Evolutionary conservation across 2,329 filamentous ascomycete species (phyloP).

Genomic region (Aspergillus spinulosporus): DNA sequence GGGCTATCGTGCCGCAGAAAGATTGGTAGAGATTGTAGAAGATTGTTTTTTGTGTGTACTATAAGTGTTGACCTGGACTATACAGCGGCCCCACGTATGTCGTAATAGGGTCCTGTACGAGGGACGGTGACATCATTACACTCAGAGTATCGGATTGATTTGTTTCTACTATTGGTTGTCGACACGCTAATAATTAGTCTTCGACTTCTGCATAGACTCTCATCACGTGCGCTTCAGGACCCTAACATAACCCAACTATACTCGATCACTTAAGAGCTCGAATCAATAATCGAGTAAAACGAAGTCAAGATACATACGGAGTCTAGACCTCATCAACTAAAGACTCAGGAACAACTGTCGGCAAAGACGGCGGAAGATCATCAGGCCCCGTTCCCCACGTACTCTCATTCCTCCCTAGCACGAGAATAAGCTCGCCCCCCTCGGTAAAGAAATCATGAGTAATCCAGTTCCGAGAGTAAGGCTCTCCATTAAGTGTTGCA

Average conservation of each 20-base stretch:
- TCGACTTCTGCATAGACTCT: too few species aligned
- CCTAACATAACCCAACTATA: background rate
- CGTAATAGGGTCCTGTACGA: too few species aligned
- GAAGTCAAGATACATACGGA: too few species aligned
- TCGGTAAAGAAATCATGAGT: slow-evolving; percentile 67
- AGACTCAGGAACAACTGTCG: background rate
- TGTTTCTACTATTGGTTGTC: too few species aligned
- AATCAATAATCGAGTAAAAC: background rate
- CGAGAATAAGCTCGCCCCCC: slow-evolving; percentile 64
- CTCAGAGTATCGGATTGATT: too few species aligned
- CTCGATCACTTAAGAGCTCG: background rate
- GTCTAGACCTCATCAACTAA: background rate
- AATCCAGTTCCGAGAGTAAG: slow-evolving; percentile 66
- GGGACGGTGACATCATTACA: too few species aligned
- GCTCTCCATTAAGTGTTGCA: slow-evolving; percentile 61
- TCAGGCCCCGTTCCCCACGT: slow-evolving; percentile 60
- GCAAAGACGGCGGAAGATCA: slow-evolving; percentile 63
- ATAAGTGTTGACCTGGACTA: too few species aligned
- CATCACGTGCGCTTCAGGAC: background rate
- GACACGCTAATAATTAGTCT: too few species aligned
- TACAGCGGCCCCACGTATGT: too few species aligned
- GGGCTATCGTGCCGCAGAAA: too few species aligned
- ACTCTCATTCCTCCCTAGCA: slow-evolving; percentile 62
- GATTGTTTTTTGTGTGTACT: too few species aligned
- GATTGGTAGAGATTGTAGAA: too few species aligned